These are phyloP conservation scores for Pleurozium schreberi DNA, from an alignment of 225 moss, liverwort and hornwort species.

Conservation along the genomic window DNA sequence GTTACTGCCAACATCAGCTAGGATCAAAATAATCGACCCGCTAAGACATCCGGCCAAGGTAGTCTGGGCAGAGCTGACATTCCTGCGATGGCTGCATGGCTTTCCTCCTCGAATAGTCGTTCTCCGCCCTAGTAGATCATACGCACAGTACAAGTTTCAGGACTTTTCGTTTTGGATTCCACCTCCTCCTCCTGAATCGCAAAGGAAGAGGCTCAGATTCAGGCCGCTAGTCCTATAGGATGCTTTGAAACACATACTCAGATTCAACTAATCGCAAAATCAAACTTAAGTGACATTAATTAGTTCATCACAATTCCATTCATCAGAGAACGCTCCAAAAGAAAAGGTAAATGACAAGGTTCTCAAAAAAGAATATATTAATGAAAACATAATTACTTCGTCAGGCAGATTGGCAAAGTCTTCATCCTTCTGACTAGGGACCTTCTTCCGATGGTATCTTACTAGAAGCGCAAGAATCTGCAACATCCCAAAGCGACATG, in stretches of 20 bases:
- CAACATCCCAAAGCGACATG: not conserved
- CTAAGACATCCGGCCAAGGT: not conserved
- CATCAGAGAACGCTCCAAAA: not conserved
- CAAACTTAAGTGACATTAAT: not conserved
- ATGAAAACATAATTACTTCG: constrained; percentile 18
- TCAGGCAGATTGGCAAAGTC: constrained; percentile 48
- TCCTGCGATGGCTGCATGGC: constrained; percentile 33
- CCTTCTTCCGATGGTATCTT: constrained; percentile 54
- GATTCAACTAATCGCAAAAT: not conserved
- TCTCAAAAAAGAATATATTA: not conserved
- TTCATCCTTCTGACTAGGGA: constrained; percentile 47
- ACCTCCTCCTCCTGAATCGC: constrained; percentile 3
- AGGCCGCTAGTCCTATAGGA: not conserved
- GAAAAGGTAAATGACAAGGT: not conserved
- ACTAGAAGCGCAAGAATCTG: constrained; percentile 53
- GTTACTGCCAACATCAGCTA: constrained; percentile 22
- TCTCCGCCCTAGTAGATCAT: constrained; percentile 19
- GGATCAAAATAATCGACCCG: constrained; percentile 26
- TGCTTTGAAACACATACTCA: not conserved
- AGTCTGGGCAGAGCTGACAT: constrained; percentile 26
- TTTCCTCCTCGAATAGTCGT: constrained; percentile 20
- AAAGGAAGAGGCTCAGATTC: not conserved
- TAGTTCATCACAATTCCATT: not conserved
- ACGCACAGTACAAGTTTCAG: constrained; percentile 8
- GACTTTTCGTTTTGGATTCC: constrained; percentile 17